Evolutionary conservation across 345 rosid genomes (phyloP).

Genomic region (Brassica nigra): DNA sequence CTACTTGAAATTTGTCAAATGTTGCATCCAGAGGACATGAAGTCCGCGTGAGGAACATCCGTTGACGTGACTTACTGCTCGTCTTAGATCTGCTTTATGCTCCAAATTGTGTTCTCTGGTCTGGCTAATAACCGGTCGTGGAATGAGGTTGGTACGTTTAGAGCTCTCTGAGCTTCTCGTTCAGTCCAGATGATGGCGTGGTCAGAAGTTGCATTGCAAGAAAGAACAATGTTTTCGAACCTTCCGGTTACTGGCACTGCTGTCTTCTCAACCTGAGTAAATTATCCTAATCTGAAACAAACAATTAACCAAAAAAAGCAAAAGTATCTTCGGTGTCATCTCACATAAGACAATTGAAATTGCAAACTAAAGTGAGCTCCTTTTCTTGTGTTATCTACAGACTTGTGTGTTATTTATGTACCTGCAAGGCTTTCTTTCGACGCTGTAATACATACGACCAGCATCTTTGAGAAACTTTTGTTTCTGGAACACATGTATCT

Average conservation of each 20-base stretch:
- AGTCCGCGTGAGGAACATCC: constrained; percentile 73
- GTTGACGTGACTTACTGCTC: constrained; percentile 77
- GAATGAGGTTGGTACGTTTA: constrained; percentile 52
- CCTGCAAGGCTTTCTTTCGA: constrained; percentile 87
- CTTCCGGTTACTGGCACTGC: constrained; percentile 97
- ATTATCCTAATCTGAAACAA: constrained; percentile 70
- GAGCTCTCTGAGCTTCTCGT: constrained; percentile 80
- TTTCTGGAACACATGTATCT: constrained; percentile 89
- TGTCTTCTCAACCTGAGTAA: constrained; percentile 84
- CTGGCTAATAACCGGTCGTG: no score
- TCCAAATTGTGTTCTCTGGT: constrained; percentile 70
- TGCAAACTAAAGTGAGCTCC: no score
- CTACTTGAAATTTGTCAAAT: constrained; percentile 63
- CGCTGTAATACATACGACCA: constrained; percentile 95
- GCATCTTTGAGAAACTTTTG: constrained; percentile 90
- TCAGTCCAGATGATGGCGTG: constrained; percentile 91
- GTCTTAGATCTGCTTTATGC: constrained; percentile 78
- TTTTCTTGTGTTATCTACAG: no score
- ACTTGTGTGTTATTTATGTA: constrained; percentile 27
- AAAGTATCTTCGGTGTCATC: no score
- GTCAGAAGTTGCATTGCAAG: constrained; percentile 94
- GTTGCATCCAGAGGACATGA: constrained; percentile 69
- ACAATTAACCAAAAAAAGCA: constrained; percentile 3
- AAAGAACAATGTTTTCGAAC: constrained; percentile 91
- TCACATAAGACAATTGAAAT: no score